A percentile compares a stretch with the other conserved stretches of the same genome.
phyloP scores from a whole-genome alignment of 352 stramenopile genomes.

The Phytopythium aichiense region DNA sequence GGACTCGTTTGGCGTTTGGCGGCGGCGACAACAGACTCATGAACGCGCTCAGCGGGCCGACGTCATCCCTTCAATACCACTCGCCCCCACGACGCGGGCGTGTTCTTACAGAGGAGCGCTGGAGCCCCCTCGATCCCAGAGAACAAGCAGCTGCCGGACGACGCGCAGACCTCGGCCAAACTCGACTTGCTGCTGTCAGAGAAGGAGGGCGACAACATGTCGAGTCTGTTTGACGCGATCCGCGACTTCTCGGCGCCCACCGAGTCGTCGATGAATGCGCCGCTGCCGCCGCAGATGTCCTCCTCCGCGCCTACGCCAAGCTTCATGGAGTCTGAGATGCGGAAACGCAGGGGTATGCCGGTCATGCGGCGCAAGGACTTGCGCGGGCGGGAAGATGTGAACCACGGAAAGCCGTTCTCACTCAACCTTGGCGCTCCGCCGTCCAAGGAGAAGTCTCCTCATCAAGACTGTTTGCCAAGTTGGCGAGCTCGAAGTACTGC shows the following conservation, averaged over 20 bases:
- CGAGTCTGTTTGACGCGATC: constrained; percentile 64
- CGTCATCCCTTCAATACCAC: not conserved
- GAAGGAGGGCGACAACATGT: constrained; percentile 55
- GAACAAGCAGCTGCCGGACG: constrained; percentile 6
- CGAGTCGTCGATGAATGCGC: not conserved
- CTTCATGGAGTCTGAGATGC: constrained; percentile 11
- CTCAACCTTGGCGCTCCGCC: constrained; percentile 24
- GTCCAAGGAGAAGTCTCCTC: too few species aligned
- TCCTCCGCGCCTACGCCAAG: not conserved
- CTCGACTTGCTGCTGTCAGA: constrained; percentile 61
- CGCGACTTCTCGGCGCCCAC: constrained; percentile 36
- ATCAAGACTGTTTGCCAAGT: too few species aligned
- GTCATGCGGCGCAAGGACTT: constrained; percentile 8
- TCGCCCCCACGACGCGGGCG: not conserved
- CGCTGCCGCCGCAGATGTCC: not conserved
- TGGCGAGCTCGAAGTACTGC: too few species aligned
- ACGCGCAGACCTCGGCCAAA: constrained; percentile 16
- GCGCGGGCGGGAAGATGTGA: not conserved
- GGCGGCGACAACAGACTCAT: not conserved
- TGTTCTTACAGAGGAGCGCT: not conserved
- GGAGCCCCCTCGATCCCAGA: not conserved
- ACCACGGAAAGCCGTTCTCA: constrained; percentile 16
- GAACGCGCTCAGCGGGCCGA: constrained; percentile 2
- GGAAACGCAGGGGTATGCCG: not conserved
- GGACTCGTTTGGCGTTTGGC: not conserved